phyloP scores from a whole-genome alignment of 2,329 filamentous ascomycete species.

The Monosporascus cannonballus region DNA sequence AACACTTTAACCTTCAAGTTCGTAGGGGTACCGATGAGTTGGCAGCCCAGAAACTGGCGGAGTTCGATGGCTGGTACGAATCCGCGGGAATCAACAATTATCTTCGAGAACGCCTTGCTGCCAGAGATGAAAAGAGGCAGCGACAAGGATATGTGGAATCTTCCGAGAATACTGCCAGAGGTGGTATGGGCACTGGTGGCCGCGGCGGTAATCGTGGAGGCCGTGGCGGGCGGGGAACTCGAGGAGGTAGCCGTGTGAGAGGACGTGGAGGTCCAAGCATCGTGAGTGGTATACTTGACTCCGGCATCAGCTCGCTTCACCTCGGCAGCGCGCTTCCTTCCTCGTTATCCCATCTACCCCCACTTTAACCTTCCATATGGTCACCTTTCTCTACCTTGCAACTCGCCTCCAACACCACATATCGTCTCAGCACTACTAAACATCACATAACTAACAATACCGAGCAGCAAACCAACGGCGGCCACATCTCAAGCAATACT shows the following conservation, averaged over 20 bases:
- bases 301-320: not conserved
- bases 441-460: not conserved
- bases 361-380: no score
- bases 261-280: not conserved
- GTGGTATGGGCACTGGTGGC: slow-evolving; percentile 17
- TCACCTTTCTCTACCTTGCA: no score
- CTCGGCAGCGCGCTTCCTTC: not conserved
- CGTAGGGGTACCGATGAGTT: slow-evolving; percentile 59
- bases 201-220: slow-evolving; percentile 7
- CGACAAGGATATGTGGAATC: slow-evolving; percentile 20
- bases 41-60: slow-evolving; percentile 56
- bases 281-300: not conserved
- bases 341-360: no score
- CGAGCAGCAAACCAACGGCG: not conserved
- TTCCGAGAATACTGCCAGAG: slow-evolving; percentile 14
- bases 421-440: no score
- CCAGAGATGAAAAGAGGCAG: slow-evolving; percentile 61
- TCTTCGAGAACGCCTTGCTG: slow-evolving; percentile 69
- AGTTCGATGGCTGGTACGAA: slow-evolving; percentile 75
- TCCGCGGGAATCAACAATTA: slow-evolving; percentile 64
- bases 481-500: slow-evolving; percentile 1
- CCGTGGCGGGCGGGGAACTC: slow-evolving; percentile 10
- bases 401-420: no score
- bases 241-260: slow-evolving; percentile 15
- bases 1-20: slow-evolving; percentile 76